Conservation (phyloP, 257 asterid species). For the Eustoma russellianum region DNA sequence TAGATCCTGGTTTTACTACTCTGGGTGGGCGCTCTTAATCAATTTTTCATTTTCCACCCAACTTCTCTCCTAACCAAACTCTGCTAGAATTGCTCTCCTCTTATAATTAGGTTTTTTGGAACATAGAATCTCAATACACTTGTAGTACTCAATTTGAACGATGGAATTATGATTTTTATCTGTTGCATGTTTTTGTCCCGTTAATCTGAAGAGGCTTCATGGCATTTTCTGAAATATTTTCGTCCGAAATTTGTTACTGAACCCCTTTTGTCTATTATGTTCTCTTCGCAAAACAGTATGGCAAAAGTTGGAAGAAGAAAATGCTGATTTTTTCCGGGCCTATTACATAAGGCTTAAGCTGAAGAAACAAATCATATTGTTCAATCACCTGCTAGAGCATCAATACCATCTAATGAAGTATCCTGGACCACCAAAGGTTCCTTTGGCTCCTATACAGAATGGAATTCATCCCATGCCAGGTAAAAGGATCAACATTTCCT, state of each 20-base stretch:
- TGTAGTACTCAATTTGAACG: too few relatives aligned
- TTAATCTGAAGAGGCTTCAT: too few relatives aligned
- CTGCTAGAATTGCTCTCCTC: background rate
- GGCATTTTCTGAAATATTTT: too few relatives aligned
- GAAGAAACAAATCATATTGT: slow-evolving; percentile 86
- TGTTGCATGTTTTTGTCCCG: too few relatives aligned
- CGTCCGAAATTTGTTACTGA: background rate
- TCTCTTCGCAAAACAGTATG: slow-evolving; percentile 41
- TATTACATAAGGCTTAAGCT: slow-evolving; percentile 88
- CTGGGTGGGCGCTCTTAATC: slow-evolving; percentile 45
- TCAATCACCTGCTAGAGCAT: slow-evolving; percentile 87
- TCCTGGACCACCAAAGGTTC: slow-evolving; percentile 70
- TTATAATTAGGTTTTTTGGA: too few relatives aligned
- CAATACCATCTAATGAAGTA: slow-evolving; percentile 75
- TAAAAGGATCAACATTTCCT: slow-evolving; percentile 19
- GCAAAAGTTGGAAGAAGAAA: slow-evolving; percentile 98
- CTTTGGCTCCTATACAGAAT: slow-evolving; percentile 75
- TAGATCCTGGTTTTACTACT: slow-evolving; percentile 96
- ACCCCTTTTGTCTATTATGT: background rate
- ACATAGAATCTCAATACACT: too few relatives aligned
- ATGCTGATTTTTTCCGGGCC: slow-evolving; percentile 82
- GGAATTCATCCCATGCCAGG: slow-evolving; percentile 87
- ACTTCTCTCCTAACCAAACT: too few relatives aligned
- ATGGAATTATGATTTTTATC: too few relatives aligned
- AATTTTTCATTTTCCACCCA: background rate